Evolutionary conservation across 2,329 filamentous ascomycete species (phyloP).

Genomic region (Phaeosphaeriaceae sp.): DNA sequence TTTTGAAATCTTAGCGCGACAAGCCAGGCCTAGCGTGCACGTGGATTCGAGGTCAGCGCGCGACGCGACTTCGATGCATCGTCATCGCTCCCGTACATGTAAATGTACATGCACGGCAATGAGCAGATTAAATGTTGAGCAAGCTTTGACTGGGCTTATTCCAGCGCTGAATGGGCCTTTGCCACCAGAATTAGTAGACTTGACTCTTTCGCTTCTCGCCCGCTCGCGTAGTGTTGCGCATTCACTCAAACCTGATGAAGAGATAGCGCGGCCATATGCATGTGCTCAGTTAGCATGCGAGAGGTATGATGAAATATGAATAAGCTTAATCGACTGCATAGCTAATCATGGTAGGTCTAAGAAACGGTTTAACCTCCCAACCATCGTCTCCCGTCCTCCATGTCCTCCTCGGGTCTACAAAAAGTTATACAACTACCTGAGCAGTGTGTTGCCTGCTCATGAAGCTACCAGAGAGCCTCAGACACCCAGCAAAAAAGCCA

Average conservation of each 20-base stretch:
- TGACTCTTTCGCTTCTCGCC: constrained; percentile 42
- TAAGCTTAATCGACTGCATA: background rate
- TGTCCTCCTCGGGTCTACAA: constrained; percentile 68
- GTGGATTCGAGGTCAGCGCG: background rate
- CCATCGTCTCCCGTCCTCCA: constrained; percentile 43
- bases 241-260: constrained; percentile 49
- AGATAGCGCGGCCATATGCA: constrained; percentile 46
- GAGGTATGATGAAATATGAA: constrained; percentile 58
- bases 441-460: constrained; percentile 67
- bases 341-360: constrained; percentile 68
- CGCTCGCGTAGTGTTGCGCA: constrained; percentile 55
- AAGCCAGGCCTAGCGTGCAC: background rate
- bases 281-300: constrained; percentile 74
- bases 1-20: background rate
- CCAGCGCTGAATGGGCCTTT: constrained; percentile 45
- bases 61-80: background rate
- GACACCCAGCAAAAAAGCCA: constrained; percentile 39
- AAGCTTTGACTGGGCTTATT: constrained; percentile 51
- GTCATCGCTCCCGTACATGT: background rate
- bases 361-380: constrained; percentile 42
- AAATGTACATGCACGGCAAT: constrained; percentile 9
- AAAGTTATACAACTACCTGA: constrained; percentile 80
- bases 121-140: constrained; percentile 35
- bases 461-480: constrained; percentile 31
- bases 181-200: constrained; percentile 40